Evolutionary conservation across 1,284 basidiomycete species (phyloP), one percentile per base, ranked within the genome.

Genomic region (Ustanciosporium gigantosporum): DNA sequence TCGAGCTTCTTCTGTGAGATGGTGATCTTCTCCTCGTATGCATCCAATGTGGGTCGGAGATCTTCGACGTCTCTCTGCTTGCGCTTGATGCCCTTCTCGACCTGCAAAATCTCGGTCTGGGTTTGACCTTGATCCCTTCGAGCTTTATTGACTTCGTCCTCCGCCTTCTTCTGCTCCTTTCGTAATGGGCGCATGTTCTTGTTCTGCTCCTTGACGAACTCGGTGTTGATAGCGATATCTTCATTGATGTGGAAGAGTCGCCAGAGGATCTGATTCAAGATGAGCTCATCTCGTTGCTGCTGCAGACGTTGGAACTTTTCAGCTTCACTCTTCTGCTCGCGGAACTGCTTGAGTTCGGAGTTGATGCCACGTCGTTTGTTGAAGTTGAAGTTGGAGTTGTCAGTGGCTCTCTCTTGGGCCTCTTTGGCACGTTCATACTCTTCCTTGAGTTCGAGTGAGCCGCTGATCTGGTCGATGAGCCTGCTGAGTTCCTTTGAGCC

Each of bases 271-370:
- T 91, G 88, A 29, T 86, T 87, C 7, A 94, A 82, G 27, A 91
- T 85, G 37, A 89, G 82, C 38, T 87, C 84, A 52, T 95, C 90
- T 74, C 82, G 80, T 62, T 93, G 86, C 41, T 86, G 80, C 68
- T 86, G 85, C 6, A 97, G 81, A 15, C 82, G 81, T 77, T 94
- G 88, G 73, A 93, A 97, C 39, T 88, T 84, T 70, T 91, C 89
- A 4, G 91, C 90, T 77, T 98, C 95, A 15, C 84, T 86, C 78
- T 93, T 93, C 80, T 97, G 94, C 79, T 97, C 92, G 79, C 91
- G 91, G 80, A 95, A 97, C 72, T 94, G 91, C 79, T 91, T 93
- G 67, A 95, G 93, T 79, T 99, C 95, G 3, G 89, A 89, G 5
- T 91, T 85, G 70, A 98, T 93, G 9, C 90, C 90, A 46, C 92